Percentiles rank a stretch among this genome's conserved stretches.
These are phyloP conservation scores for Fusarium albosuccineum DNA, from an alignment of 2,329 filamentous ascomycete species.

Conservation along the genomic window DNA sequence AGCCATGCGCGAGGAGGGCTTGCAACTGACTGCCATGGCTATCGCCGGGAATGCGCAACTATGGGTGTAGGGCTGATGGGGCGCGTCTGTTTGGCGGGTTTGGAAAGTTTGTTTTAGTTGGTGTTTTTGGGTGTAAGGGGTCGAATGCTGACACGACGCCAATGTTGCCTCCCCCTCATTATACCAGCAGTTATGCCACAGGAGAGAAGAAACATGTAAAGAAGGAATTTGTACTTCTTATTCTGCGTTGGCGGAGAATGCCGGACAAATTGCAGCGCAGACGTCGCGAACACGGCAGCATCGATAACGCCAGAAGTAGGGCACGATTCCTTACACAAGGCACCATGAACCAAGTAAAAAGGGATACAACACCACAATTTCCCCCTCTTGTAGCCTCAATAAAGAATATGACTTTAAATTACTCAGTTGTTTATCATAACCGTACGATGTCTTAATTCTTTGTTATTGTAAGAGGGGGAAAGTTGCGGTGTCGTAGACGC, in stretches of 20 bases:
- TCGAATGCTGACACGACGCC: background rate
- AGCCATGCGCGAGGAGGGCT: background rate
- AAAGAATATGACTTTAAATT: too few species aligned
- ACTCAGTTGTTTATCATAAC: too few species aligned
- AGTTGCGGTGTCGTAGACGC: too few species aligned
- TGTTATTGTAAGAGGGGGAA: too few species aligned
- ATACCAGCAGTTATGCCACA: too few species aligned
- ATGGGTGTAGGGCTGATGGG: background rate
- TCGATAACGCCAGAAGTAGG: too few species aligned
- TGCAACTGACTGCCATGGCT: background rate
- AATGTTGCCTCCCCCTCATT: background rate
- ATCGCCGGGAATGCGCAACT: conserved; percentile 2
- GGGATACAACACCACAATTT: too few species aligned
- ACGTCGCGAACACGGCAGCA: too few species aligned
- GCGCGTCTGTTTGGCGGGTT: background rate
- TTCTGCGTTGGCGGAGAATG: background rate
- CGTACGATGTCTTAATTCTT: too few species aligned
- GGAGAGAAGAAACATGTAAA: background rate
- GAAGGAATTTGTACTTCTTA: background rate
- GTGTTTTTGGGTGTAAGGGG: background rate
- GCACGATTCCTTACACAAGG: too few species aligned
- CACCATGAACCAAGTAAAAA: too few species aligned
- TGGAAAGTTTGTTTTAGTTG: background rate
- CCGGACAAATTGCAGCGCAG: background rate
- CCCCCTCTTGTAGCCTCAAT: too few species aligned